Conservation (phyloP, 2,329 filamentous ascomycete genomes). For the Davidsoniella neocaledoniae region DNA sequence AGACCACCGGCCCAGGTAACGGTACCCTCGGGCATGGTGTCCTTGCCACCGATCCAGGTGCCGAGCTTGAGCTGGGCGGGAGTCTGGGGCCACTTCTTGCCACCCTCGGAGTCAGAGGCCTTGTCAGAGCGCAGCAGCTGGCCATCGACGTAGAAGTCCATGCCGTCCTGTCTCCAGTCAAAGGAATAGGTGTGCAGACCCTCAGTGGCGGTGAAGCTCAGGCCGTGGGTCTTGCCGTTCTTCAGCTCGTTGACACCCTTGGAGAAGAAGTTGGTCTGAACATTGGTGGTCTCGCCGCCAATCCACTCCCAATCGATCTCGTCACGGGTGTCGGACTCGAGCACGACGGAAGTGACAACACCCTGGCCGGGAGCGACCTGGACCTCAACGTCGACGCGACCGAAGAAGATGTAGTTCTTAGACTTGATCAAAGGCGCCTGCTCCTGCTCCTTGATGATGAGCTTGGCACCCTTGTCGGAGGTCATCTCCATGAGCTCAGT, state of each 20-base stretch:
- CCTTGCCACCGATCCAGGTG: constrained; percentile 35
- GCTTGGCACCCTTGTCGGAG: constrained; percentile 18
- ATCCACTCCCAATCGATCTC: constrained; percentile 62
- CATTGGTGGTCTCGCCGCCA: constrained; percentile 47
- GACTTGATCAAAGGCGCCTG: constrained; percentile 47
- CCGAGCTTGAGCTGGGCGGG: constrained; percentile 51
- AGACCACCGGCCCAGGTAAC: constrained; percentile 55
- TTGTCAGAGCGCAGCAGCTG: constrained; percentile 29
- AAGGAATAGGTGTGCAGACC: constrained; percentile 47
- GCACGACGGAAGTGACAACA: constrained; percentile 59
- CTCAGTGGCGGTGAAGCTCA: constrained; percentile 23
- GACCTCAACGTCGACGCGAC: constrained; percentile 51
- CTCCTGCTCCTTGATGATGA: constrained; percentile 39
- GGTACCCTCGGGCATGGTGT: constrained; percentile 36
- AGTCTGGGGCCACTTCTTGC: constrained; percentile 43
- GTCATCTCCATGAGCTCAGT: constrained; percentile 17
- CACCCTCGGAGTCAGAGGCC: constrained; percentile 27
- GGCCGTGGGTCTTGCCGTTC: constrained; percentile 31
- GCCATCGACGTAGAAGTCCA: constrained; percentile 44
- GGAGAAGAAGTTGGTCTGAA: constrained; percentile 72
- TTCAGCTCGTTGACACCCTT: constrained; percentile 42
- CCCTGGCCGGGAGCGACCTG: constrained; percentile 56
- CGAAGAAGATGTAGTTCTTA: constrained; percentile 76
- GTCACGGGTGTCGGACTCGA: constrained; percentile 61
- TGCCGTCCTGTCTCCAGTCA: constrained; percentile 44